Evolutionary conservation across 805 yeast species (phyloP).

Genomic region (Ogataea henricii): DNA sequence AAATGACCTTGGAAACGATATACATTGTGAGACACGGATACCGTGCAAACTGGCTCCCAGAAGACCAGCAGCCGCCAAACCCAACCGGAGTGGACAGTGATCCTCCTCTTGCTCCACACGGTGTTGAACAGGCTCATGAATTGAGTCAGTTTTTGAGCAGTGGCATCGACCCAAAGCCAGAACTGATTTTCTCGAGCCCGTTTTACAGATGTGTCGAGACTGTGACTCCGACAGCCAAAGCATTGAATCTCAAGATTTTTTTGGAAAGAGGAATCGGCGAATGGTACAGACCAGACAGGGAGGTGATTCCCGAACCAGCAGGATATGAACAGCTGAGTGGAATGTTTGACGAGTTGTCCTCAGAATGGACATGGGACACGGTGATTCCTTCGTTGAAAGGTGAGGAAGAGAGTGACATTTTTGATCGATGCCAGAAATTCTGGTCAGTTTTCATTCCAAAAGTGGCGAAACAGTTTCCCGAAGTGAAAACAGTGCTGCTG

Average conservation of each 20-base stretch:
- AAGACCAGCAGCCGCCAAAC: conserved; percentile 76
- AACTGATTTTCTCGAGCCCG: conserved; percentile 76
- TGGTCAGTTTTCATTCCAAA: conserved; percentile 57
- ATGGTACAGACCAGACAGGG: conserved; percentile 79
- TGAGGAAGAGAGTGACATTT: conserved; percentile 73
- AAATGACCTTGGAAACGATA: conserved; percentile 56
- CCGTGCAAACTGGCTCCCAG: conserved; percentile 88
- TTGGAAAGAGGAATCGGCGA: conserved; percentile 89
- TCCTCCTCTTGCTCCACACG: conserved; percentile 85
- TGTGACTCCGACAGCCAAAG: conserved; percentile 64
- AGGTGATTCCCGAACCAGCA: conserved; percentile 71
- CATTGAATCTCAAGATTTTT: conserved; percentile 56
- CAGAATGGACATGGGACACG: conserved; percentile 51
- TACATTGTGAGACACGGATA: conserved; percentile 86
- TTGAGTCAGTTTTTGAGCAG: conserved; percentile 62
- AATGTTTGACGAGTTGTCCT: conserved; percentile 53
- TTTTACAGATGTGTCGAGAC: conserved; percentile 91
- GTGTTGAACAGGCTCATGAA: conserved; percentile 83
- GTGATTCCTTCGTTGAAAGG: conserved; percentile 66
- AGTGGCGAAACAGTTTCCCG: conserved; percentile 59
- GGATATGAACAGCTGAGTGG: conserved; percentile 45
- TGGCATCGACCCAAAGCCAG: conserved; percentile 54
- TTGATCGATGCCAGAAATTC: conserved; percentile 57
- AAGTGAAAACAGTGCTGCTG: conserved; percentile 63
- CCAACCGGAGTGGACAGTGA: conserved; percentile 93